phyloP scores from a whole-genome alignment of 2,329 filamentous ascomycete species.

The Penicillium palitans region DNA sequence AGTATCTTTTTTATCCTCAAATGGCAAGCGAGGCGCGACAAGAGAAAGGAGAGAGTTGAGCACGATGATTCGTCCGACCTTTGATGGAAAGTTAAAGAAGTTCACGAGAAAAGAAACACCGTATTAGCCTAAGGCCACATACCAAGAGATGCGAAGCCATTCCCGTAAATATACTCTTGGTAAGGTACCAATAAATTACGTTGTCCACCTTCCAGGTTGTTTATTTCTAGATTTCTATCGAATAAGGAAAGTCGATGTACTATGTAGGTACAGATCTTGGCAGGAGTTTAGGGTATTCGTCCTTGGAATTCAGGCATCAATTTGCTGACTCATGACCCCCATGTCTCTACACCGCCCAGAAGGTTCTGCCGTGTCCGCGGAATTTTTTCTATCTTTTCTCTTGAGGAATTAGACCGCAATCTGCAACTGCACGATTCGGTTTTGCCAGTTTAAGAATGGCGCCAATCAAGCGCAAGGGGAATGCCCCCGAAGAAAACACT shows the following conservation, averaged over 20 bases:
- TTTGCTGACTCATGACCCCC: slow-evolving; percentile 3
- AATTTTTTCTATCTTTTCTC: slow-evolving; percentile 30
- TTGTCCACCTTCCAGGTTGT: too few relatives aligned
- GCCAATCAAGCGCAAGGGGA: slow-evolving; percentile 49
- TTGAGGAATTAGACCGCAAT: slow-evolving; percentile 30
- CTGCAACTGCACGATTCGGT: slow-evolving; percentile 27
- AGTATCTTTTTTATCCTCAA: not conserved
- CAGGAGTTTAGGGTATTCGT: not conserved
- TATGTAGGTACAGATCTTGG: not conserved
- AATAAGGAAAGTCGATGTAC: too few relatives aligned
- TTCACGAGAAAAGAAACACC: too few relatives aligned
- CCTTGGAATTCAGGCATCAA: not conserved
- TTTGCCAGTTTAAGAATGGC: slow-evolving; percentile 39
- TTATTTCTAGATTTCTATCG: too few relatives aligned
- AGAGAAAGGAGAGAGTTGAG: not conserved
- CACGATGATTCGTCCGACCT: not conserved
- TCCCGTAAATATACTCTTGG: too few relatives aligned
- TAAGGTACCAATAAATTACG: too few relatives aligned
- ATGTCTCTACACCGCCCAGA: slow-evolving; percentile 15
- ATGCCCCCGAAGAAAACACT: slow-evolving; percentile 38
- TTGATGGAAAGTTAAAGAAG: not conserved
- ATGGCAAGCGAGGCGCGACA: not conserved
- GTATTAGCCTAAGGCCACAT: too few relatives aligned
- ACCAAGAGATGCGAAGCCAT: too few relatives aligned
- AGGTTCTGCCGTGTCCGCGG: slow-evolving; percentile 25